Percentiles rank a stretch among this genome's conserved stretches.
These are phyloP conservation scores for Alternaria viburni DNA, from an alignment of 2,329 filamentous ascomycete species.

Conservation along the genomic window DNA sequence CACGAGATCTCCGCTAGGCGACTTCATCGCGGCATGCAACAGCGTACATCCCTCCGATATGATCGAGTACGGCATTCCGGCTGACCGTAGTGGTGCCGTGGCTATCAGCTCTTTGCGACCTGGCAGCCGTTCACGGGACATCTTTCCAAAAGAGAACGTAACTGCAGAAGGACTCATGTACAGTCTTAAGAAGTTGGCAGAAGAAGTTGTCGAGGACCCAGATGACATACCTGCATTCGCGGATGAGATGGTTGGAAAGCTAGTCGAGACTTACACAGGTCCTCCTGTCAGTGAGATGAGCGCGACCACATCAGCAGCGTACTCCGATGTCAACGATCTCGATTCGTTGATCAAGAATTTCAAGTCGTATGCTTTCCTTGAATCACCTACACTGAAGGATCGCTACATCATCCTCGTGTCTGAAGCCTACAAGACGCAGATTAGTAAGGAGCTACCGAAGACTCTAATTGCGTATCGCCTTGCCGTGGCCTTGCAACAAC, in stretches of 20 bases:
- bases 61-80: conserved; percentile 61
- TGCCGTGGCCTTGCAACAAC: conserved; percentile 22
- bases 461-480: conserved; percentile 43
- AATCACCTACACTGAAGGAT: conserved; percentile 34
- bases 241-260: conserved; percentile 28
- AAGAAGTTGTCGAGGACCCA: conserved; percentile 35
- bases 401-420: conserved; percentile 40
- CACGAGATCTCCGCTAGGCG: conserved; percentile 53
- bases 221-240: conserved; percentile 30
- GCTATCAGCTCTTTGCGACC: conserved; percentile 31
- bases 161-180: conserved; percentile 44
- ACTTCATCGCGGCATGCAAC: conserved; percentile 57
- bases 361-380: conserved; percentile 34
- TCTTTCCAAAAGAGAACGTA: conserved; percentile 24
- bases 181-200: conserved; percentile 42
- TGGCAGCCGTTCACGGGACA: conserved; percentile 22
- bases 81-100: conserved; percentile 53
- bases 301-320: background rate
- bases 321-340: conserved; percentile 2
- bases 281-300: background rate
- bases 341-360: conserved; percentile 19
- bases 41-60: conserved; percentile 64
- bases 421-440: conserved; percentile 29
- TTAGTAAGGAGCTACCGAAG: conserved; percentile 22
- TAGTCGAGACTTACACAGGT: conserved; percentile 22